Base-by-base conservation (phyloP, 2,329 filamentous ascomycete genomes). In the Elsinoe perseae region DNA sequence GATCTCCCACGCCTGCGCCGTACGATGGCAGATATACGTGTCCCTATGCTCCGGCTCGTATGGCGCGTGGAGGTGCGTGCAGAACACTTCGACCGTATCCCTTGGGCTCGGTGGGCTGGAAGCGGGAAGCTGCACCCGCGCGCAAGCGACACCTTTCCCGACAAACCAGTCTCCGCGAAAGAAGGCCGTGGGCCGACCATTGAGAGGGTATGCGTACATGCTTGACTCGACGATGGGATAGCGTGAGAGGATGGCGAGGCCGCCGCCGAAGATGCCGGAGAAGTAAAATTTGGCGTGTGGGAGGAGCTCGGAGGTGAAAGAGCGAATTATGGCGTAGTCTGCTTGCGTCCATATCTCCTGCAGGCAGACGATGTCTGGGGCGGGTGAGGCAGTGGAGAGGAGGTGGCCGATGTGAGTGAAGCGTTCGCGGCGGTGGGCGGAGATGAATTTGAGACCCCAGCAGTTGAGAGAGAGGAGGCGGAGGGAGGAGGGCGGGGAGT, bases 151-250 rank as follows among this genome's bases (percentile, higher is more conserved):
- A 14, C 93, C 93, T 69, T 97, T 97, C 0, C 93, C 93, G 8
- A 96, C 91, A 67, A 84, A 97, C 89, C 92, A 97, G 70, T 97
- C 92, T 9, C 93, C 93, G 59, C 92, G 80, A 73, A 86, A 96
- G 72, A 97, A 95, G 3, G 92, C 92, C 8, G 90, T 92, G 4
- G 93, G 93, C 16, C 92, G 81, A 16, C 93, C 93, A 69, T 95
- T 96, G 54, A 98, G 79, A n/a, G 89, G 83, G 68, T 96, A 98
- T 2, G 78, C 79, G 62, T 83, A 79, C 89, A 97, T 95, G 65
- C 80, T 84, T 70, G 85, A 91, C 74, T 95, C 87, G 65, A 89
- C 85, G 61, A 98, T 90, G 20, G 92, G 91, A 89, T 90, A 97
- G 77, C 83, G 81, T 48, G 89, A 95, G 48, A 97, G 76, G 61